Conservation (phyloP, 2,329 filamentous ascomycete genomes). For the Didymella lethalis region DNA sequence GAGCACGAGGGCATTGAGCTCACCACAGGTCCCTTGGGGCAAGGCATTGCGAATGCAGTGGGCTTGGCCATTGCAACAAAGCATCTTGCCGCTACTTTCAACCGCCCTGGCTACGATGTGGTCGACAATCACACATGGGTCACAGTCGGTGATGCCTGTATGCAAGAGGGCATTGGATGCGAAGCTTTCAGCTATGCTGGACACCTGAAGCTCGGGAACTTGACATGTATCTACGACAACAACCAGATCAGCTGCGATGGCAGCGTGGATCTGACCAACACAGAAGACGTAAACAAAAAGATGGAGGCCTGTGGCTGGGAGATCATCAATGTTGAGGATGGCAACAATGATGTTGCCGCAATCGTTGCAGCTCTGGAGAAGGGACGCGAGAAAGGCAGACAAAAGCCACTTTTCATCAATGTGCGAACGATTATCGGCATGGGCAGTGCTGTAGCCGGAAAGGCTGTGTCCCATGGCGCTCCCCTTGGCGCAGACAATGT, state of each 20-base stretch:
- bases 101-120: constrained; percentile 57
- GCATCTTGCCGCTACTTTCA: constrained; percentile 62
- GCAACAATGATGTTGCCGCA: constrained; percentile 59
- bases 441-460: constrained; percentile 54
- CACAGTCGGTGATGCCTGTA: constrained; percentile 64
- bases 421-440: constrained; percentile 62
- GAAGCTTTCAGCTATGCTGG: constrained; percentile 65
- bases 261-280: constrained; percentile 60
- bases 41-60: constrained; percentile 67
- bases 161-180: constrained; percentile 65
- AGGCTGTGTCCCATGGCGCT: constrained; percentile 65
- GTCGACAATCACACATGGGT: constrained; percentile 63
- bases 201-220: constrained; percentile 62
- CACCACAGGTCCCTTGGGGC: constrained; percentile 66
- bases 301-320: constrained; percentile 65
- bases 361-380: constrained; percentile 57
- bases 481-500: constrained; percentile 64
- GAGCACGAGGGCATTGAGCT: constrained; percentile 66
- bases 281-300: constrained; percentile 64
- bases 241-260: constrained; percentile 68
- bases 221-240: constrained; percentile 66
- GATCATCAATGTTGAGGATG: constrained; percentile 61
- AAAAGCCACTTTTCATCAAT: constrained; percentile 65
- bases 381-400: constrained; percentile 53
- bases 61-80: constrained; percentile 65